Conservation (phyloP, 495 filamentous ascomycete species). For the Elaphomyces granulatus region DNA sequence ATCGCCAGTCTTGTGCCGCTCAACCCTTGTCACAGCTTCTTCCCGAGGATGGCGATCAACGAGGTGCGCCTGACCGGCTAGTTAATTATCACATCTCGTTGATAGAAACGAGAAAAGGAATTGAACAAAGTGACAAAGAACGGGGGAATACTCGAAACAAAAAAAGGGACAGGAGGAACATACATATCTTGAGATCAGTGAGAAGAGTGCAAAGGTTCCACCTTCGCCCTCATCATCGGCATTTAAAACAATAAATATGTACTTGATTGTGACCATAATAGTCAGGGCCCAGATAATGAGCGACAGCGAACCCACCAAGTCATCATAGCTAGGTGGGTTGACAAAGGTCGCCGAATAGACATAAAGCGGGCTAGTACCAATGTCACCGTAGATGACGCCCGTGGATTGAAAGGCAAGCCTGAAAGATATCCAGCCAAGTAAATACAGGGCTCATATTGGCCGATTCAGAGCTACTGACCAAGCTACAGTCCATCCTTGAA, state of each 20-base stretch:
- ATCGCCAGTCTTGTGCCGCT: slow-evolving; percentile 42
- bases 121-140: no score
- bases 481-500: slow-evolving; percentile 1
- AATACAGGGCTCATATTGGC: not conserved
- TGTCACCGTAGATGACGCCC: slow-evolving; percentile 66
- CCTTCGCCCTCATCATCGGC: slow-evolving; percentile 70
- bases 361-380: slow-evolving; percentile 61
- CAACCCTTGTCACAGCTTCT: slow-evolving; percentile 41
- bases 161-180: slow-evolving; percentile 7
- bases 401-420: slow-evolving; percentile 53
- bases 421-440: not conserved
- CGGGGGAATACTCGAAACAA: no score
- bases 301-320: slow-evolving; percentile 55
- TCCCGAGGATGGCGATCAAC: slow-evolving; percentile 42
- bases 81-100: not conserved
- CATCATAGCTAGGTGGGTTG: slow-evolving; percentile 38
- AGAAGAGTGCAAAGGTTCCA: slow-evolving; percentile 60
- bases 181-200: slow-evolving; percentile 55
- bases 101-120: not conserved
- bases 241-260: slow-evolving; percentile 49
- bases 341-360: slow-evolving; percentile 59
- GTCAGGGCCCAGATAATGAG: slow-evolving; percentile 62
- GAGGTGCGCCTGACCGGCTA: slow-evolving; percentile 42
- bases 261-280: slow-evolving; percentile 62
- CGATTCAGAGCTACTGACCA: slow-evolving; percentile 1